Conservation (phyloP, 163 green algal species). For the Volvox carteri region DNA sequence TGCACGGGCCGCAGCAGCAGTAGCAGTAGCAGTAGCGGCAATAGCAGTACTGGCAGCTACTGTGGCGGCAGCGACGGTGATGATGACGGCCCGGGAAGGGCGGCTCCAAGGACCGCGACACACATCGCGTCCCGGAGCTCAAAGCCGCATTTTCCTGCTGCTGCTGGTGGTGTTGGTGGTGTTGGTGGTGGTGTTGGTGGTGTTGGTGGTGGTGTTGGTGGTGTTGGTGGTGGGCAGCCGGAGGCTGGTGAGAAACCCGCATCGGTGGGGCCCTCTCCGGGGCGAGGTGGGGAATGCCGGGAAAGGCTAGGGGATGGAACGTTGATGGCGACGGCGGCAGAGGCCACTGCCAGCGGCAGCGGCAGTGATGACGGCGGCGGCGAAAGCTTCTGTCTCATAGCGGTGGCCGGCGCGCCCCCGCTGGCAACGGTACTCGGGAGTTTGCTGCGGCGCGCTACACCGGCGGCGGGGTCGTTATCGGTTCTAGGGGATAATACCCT, state of each 20-base stretch:
- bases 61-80: background rate
- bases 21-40: background rate
- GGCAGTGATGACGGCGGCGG: background rate
- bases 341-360: background rate
- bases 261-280: too few species aligned
- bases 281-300: too few species aligned
- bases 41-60: background rate
- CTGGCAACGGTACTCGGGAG: conserved; percentile 34
- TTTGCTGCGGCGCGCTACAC: background rate
- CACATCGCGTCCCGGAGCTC: background rate
- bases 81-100: background rate
- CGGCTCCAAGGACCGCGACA: background rate
- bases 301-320: too few species aligned
- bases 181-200: background rate
- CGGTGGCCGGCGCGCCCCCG: conserved; percentile 46
- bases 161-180: background rate
- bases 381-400: conserved; percentile 16
- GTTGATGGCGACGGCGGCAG: background rate
- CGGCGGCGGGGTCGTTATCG: background rate
- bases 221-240: too few species aligned
- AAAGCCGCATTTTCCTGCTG: background rate
- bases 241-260: too few species aligned
- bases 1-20: conserved; percentile 66
- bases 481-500: background rate
- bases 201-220: too few species aligned